phyloP scores from a whole-genome alignment of 1,284 basidiomycete species.

The Naganishia albida region DNA sequence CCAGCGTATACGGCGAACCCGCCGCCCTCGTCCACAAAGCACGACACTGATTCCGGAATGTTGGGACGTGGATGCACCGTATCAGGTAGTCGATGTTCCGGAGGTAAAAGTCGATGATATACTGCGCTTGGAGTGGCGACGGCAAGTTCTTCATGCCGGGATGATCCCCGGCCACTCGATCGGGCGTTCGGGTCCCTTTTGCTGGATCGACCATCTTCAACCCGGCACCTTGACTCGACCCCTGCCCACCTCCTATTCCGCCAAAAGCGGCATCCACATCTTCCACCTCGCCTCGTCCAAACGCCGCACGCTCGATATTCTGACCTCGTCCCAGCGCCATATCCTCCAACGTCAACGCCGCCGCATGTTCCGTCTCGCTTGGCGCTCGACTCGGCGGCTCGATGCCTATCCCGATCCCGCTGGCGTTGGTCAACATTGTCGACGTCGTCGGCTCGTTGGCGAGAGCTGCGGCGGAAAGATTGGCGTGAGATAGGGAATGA shows the following conservation, averaged over 20 bases:
- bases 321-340: slow-evolving; percentile 29
- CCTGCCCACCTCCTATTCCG: background rate
- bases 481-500: background rate
- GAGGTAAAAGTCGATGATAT: slow-evolving; percentile 30
- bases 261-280: background rate
- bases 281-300: background rate
- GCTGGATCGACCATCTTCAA: background rate
- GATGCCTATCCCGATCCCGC: slow-evolving; percentile 12
- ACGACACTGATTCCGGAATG: slow-evolving; percentile 35
- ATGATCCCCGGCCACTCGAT: slow-evolving; percentile 9
- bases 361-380: slow-evolving; percentile 30
- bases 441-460: background rate
- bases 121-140: slow-evolving; percentile 25
- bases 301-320: slow-evolving; percentile 24
- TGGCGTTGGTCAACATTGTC: too few species aligned
- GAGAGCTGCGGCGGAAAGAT: slow-evolving; percentile 4
- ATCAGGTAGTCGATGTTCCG: slow-evolving; percentile 25
- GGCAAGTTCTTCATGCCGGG: slow-evolving; percentile 23
- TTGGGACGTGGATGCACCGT: slow-evolving; percentile 38
- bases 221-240: background rate
- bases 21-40: slow-evolving; percentile 34
- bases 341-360: slow-evolving; percentile 32
- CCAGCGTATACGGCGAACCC: slow-evolving; percentile 30
- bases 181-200: slow-evolving; percentile 3
- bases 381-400: slow-evolving; percentile 26